These are phyloP conservation scores for Fusarium circinatum DNA, from an alignment of 2,329 filamentous ascomycete genomes.

Conservation along the genomic window DNA sequence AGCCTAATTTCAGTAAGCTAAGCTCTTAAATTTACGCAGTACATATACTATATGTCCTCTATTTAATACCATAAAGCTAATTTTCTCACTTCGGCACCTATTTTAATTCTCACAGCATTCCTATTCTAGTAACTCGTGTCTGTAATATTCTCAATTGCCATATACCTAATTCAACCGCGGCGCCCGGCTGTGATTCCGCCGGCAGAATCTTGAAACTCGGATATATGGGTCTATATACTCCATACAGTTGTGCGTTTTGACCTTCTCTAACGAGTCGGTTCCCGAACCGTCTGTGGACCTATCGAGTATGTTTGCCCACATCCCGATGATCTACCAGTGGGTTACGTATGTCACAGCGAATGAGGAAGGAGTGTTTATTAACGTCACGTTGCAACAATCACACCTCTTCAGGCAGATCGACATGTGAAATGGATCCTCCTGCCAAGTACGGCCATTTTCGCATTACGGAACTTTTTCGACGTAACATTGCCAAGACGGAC, in stretches of 20 bases:
- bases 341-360: neutral
- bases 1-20: too few species aligned
- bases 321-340: neutral
- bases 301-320: neutral
- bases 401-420: neutral
- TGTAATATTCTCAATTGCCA: too few species aligned
- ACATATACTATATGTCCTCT: too few species aligned
- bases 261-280: neutral
- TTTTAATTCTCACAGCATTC: too few species aligned
- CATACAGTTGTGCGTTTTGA: neutral
- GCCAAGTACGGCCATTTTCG: neutral
- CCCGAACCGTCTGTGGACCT: neutral
- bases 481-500: conserved; percentile 13
- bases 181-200: neutral
- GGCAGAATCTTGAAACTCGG: neutral
- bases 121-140: too few species aligned
- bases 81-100: rapidly evolving
- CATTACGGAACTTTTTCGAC: neutral
- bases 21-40: too few species aligned
- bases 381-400: neutral
- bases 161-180: too few species aligned
- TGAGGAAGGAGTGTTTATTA: neutral
- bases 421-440: neutral
- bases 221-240: too few species aligned
- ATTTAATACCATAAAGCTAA: rapidly evolving